Conservation (phyloP, 2,329 filamentous ascomycete genomes). For the Endocalyx cinctus region DNA sequence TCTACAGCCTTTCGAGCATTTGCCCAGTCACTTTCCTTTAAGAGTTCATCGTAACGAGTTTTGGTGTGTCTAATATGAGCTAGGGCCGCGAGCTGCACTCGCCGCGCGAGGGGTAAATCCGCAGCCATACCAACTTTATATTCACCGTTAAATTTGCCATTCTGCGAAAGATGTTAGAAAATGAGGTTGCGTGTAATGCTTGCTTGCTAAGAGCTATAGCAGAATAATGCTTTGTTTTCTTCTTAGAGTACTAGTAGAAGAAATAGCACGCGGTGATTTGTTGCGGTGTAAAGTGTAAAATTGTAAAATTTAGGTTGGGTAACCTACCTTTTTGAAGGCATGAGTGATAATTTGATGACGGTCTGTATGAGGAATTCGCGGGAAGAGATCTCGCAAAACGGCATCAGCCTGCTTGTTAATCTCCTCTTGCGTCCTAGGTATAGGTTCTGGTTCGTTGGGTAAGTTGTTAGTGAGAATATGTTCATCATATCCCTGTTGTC, state of each 20-base stretch:
- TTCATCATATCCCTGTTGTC: constrained; percentile 19
- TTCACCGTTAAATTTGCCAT: constrained; percentile 46
- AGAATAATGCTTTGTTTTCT: too few relatives aligned
- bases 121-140: constrained; percentile 53
- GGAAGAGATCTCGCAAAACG: constrained; percentile 59
- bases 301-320: too few relatives aligned
- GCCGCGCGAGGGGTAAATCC: constrained; percentile 53
- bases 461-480: constrained; percentile 18
- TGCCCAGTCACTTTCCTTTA: constrained; percentile 53
- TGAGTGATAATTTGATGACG: constrained; percentile 58
- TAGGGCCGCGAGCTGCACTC: constrained; percentile 61
- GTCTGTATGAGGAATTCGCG: constrained; percentile 61
- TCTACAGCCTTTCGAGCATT: constrained; percentile 60
- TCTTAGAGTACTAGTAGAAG: too few relatives aligned
- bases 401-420: constrained; percentile 60
- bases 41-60: constrained; percentile 59
- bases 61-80: constrained; percentile 65
- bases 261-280: too few relatives aligned
- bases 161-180: too few relatives aligned
- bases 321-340: constrained; percentile 56
- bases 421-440: constrained; percentile 54
- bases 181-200: too few relatives aligned
- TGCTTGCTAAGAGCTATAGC: too few relatives aligned
- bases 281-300: neutral
- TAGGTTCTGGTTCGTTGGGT: constrained; percentile 46